Base-by-base conservation (phyloP, 768 basidiomycete species). In the Suillus discolor region DNA sequence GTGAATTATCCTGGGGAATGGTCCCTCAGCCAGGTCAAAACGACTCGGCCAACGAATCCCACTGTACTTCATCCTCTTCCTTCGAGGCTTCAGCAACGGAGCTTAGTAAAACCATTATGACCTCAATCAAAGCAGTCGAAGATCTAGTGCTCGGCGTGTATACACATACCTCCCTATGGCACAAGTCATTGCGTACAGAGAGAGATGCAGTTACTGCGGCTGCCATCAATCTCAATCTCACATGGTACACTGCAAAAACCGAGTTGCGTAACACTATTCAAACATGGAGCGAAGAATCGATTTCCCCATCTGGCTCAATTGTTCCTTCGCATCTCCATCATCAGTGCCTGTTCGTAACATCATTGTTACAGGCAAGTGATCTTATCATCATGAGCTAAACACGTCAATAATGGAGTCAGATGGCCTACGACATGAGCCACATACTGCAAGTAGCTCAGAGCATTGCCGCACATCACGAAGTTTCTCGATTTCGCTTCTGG, bases 1-100 rank as follows among this genome's bases (percentile, higher is more conserved):
- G 82, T 39, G 82, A 83, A 65, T 71, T 85, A 12, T 79, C 82
- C 4, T 80, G 81, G 79, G 81, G 80, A 23, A 77, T 79, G 69
- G 71, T 75, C 51, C 72, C 73, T 47, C 47, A 28, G 39, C 25
- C 20, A 31, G 20, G 23, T 51, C 18, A 44, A 23, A 36, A 18
- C 28, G 11, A 36, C 12, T n/a, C 28, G 41, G 13, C 44, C 38
- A 39, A 25, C 6, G 28, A 42, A 44, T 34, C 41, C 11, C 42
- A 55, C 34, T 23, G 71, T 72, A 28, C 61, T 47, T 3, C 51
- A 63, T 36, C 60, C 65, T n/a, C 70, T 66, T 63, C 45, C 66
- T 77, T 79, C 49, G 69, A 71, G 42, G 60, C 55, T 6, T 70
- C 78, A n/a, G 74, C 74, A 6, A 67, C 75, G 18, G 73, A 78